phyloP scores from a whole-genome alignment of 371 early-diverging fungal species.

The Batkoa obscura region DNA sequence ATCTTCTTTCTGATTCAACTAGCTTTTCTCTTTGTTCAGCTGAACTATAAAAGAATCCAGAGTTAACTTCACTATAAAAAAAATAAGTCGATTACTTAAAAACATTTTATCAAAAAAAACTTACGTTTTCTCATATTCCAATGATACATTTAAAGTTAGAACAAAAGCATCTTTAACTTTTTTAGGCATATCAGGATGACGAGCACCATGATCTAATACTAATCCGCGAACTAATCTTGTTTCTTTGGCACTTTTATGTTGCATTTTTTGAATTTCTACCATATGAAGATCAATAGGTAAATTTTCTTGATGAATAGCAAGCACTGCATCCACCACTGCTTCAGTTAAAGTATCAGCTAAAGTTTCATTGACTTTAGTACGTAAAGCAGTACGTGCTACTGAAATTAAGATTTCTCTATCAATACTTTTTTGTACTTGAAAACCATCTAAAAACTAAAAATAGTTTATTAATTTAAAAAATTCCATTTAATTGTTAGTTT shows the following conservation, averaged over 20 bases:
- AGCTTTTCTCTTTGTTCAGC: conserved; percentile 98
- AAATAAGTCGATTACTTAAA: not conserved
- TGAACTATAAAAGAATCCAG: conserved; percentile 96
- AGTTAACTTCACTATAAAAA: conserved; percentile 86
- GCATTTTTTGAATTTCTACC: conserved; percentile 99
- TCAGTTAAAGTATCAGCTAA: conserved; percentile 86
- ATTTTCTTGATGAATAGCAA: conserved; percentile 56
- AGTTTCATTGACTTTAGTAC: conserved; percentile 85
- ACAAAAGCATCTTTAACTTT: conserved; percentile 80
- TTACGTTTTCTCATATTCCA: conserved; percentile 98
- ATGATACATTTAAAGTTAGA: conserved; percentile 93
- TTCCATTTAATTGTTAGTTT: not conserved
- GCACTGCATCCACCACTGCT: conserved; percentile 92
- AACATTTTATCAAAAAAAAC: not conserved
- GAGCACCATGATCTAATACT: conserved; percentile 98
- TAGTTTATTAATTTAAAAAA: not conserved
- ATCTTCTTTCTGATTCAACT: conserved; percentile 94
- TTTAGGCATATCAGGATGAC: conserved; percentile 99
- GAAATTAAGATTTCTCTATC: conserved; percentile 83
- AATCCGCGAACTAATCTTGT: conserved; percentile 90
- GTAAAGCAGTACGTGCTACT: conserved; percentile 86
- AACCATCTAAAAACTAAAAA: conserved; percentile 66
- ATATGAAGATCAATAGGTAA: conserved; percentile 96
- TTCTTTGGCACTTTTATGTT: conserved; percentile 90
- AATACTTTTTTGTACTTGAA: conserved; percentile 48